These are phyloP conservation scores for Mucor piriformis DNA, from an alignment of 371 early-diverging fungal genomes.

Conservation along the genomic window DNA sequence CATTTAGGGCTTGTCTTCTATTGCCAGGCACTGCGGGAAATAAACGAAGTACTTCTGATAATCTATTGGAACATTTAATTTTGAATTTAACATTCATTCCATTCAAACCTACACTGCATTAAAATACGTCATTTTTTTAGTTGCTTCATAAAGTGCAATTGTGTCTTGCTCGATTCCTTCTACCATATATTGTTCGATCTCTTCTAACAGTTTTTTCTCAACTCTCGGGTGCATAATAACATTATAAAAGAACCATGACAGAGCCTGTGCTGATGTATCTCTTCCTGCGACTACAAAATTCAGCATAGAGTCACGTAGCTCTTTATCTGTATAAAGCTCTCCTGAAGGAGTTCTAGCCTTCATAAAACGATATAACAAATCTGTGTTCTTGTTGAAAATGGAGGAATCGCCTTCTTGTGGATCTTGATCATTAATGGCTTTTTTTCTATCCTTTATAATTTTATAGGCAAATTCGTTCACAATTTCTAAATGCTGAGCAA, in stretches of 20 bases:
- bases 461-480: constrained; percentile 52
- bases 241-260: constrained; percentile 70
- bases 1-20: constrained; percentile 63
- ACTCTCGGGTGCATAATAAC: constrained; percentile 53
- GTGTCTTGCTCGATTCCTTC: constrained; percentile 39
- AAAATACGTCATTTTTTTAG: constrained; percentile 57
- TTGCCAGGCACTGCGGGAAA: constrained; percentile 74
- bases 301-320: constrained; percentile 65
- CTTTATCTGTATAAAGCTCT: constrained; percentile 47
- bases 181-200: constrained; percentile 46
- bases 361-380: constrained; percentile 67
- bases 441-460: constrained; percentile 31
- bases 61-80: too few relatives aligned
- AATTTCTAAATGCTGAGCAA: constrained; percentile 39
- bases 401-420: constrained; percentile 54
- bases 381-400: constrained; percentile 38
- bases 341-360: constrained; percentile 56
- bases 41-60: constrained; percentile 69
- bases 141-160: constrained; percentile 42
- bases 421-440: neutral
- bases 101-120: constrained; percentile 61
- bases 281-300: constrained; percentile 73
- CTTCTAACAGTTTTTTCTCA: constrained; percentile 57
- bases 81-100: too few relatives aligned
- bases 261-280: constrained; percentile 75